Evolutionary conservation across 768 basidiomycete species (phyloP), one percentile per base, ranked within the genome.

Genomic region (Glaciozyma martinii): DNA sequence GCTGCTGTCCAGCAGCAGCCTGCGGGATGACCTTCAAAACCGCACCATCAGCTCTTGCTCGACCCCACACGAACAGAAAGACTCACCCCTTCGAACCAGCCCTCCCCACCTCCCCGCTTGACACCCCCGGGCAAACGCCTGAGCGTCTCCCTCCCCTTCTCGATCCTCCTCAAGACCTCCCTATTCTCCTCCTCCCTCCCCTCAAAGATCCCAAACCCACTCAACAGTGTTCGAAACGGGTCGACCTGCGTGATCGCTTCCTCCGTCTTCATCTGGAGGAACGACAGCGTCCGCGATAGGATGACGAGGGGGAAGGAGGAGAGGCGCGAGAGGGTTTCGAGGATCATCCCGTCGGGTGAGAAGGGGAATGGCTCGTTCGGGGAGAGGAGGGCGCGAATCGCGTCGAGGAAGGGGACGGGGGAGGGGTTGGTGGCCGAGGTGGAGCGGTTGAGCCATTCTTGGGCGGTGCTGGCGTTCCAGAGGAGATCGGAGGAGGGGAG

Each of bases 211-310:
- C 65, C 65, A 19, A 66, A 25, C 2, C 68, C 68, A 9, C 65
- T 62, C 25, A 70, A 56, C 19, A 66, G 44, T 7, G 32, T 33
- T 55, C 56, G 57, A 58, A 66, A 66, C 19, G 68, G 65, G 37
- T 70, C 68, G 32, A 53, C n/a, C 42, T 61, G 60, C 12, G 40
- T 49, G 19, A 66, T 42, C 9, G 68, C 68, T 37, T 70, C 68
- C 47, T 70, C 60, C 47, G 65, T 64, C 60, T 70, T 70, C 32
- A 43, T 53, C 57, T 70, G 65, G 21, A 66, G 57, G 49, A 62
- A 70, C 32, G 55, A 58, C 21, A 70, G 18, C 40, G 63, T 66
- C 32, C 65, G 30, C 19, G 53, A 27, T 0, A 70, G 54, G 33
- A 70, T 62, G 12, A 70, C 18, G n/a, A 70, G 59, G 15, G 68